Base-by-base conservation (phyloP, 805 yeast species). In the Hanseniaspora occidentalis region DNA sequence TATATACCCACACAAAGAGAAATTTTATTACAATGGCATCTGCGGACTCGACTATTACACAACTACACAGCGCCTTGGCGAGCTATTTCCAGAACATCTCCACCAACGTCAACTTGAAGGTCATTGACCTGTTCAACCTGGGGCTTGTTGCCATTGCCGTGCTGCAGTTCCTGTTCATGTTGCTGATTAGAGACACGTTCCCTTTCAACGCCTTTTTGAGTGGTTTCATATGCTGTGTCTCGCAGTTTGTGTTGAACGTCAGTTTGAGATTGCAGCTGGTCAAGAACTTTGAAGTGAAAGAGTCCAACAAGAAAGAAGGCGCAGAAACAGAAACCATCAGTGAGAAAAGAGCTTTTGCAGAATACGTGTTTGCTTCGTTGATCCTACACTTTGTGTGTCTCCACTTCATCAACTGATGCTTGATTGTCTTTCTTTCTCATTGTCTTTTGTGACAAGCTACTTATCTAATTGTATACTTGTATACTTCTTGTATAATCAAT, bases 151-250 rank as follows among this genome's bases (percentile, higher is more conserved):
- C 66, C 0, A 65, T 84, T 44, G 98, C 95, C 1, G 62, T 72
- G 1, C 60, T 83, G 22, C 97, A 92, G 62, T 85, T 86, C 55
- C 63, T 68, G 3, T 89, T 86, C 60, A 82, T 83, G 48, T 50
- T 79, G 33, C 45, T 85, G 11, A 75, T 86, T 36, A 95, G 96
- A 38, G 63, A 59, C 27, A 84, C 75, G 51, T 92, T 81, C 72
- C 99, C 99, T 14, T 92, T 92, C 72, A 92, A 92, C 62, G 97
- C 96, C 19, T 92, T 92, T 57, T 69, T 92, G 44, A 89, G 95
- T 17, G 97, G 97, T 1, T 92, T 92, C 57, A 73, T 81, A 41
- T 67, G 85, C 18, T 84, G 96, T 35, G 96, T 92, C 38, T 97
- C 95, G 11, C 97, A 92, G 61, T 92, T 92, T 58, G 97, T 92